Percentiles rank a stretch among this genome's conserved stretches.
phyloP scores from a whole-genome alignment of 768 basidiomycete genomes.

The Rhodocollybia butyracea region DNA sequence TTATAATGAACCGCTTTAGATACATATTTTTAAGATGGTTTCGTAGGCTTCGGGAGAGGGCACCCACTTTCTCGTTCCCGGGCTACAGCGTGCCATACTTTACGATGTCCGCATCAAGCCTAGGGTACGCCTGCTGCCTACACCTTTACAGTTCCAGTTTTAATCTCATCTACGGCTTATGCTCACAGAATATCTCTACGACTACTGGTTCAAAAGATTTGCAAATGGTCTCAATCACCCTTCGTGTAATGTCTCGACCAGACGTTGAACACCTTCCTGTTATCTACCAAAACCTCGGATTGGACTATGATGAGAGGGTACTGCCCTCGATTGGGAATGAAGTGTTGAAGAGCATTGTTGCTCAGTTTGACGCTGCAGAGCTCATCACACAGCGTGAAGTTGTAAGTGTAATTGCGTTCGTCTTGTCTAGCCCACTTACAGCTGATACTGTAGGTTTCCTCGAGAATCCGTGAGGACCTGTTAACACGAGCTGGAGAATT shows the following conservation, averaged over 20 bases:
- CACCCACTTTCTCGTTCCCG: slow-evolving; percentile 93
- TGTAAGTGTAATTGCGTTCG: slow-evolving; percentile 45
- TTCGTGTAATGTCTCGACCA: slow-evolving; percentile 92
- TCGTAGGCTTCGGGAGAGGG: slow-evolving; percentile 86
- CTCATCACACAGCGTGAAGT: slow-evolving; percentile 97
- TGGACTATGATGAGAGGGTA: slow-evolving; percentile 98
- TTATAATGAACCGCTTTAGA: neutral
- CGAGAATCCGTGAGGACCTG: slow-evolving; percentile 88
- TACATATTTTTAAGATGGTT: neutral
- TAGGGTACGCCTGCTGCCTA: too few relatives aligned
- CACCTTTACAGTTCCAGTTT: too few relatives aligned
- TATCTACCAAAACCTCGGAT: slow-evolving; percentile 92
- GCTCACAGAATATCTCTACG: slow-evolving; percentile 89
- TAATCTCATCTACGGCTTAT: too few relatives aligned
- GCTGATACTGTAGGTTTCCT: slow-evolving; percentile 60
- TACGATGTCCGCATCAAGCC: slow-evolving; percentile 99
- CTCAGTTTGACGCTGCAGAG: slow-evolving; percentile 96
- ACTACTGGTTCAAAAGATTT: slow-evolving; percentile 98
- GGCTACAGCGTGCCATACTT: slow-evolving; percentile 93
- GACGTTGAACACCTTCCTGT: slow-evolving; percentile 83
- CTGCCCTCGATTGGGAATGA: slow-evolving; percentile 97
- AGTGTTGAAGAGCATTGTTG: slow-evolving; percentile 96
- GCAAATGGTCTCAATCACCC: slow-evolving; percentile 97
- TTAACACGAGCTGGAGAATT: slow-evolving; percentile 94
- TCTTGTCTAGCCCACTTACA: slow-evolving; percentile 7